phyloP scores from a whole-genome alignment of 345 rosid species.

The Melaleuca alternifolia region DNA sequence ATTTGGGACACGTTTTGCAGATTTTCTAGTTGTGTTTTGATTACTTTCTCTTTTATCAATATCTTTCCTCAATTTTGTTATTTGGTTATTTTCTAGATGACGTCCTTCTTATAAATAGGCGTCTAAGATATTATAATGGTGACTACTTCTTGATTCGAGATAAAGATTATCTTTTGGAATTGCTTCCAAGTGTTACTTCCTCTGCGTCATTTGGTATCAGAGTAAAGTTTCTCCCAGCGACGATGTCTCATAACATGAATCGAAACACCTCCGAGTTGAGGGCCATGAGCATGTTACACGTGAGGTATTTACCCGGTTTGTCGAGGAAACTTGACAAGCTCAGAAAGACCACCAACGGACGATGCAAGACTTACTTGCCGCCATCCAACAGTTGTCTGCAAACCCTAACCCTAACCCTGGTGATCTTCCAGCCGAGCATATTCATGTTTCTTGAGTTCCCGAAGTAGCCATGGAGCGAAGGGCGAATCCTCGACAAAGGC shows the following conservation, averaged over 20 bases:
- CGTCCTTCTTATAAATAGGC: not conserved
- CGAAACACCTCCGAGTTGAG: not conserved
- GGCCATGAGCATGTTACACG: rapidly evolving
- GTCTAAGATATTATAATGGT: not conserved
- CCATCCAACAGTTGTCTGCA: not conserved
- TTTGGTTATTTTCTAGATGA: not conserved
- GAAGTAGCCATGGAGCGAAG: not conserved
- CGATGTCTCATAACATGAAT: not conserved
- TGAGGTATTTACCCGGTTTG: not conserved
- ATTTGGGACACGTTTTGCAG: rapidly evolving
- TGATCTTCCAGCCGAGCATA: not conserved
- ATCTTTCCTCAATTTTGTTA: not conserved
- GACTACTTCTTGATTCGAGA: not conserved
- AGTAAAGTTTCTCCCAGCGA: not conserved
- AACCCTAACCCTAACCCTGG: not conserved
- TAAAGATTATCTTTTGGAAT: not conserved
- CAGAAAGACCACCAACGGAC: too few relatives aligned
- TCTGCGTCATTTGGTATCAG: not conserved
- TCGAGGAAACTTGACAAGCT: not conserved
- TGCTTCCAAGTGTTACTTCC: not conserved
- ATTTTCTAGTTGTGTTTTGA: not conserved
- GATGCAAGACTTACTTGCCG: not conserved
- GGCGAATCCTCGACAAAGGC: not conserved
- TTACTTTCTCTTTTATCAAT: not conserved
- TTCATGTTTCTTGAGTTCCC: too few relatives aligned